A percentile compares a stretch with the other conserved stretches of the same genome.
phyloP scores from a whole-genome alignment of 768 basidiomycete genomes.

The Suillus americanus region DNA sequence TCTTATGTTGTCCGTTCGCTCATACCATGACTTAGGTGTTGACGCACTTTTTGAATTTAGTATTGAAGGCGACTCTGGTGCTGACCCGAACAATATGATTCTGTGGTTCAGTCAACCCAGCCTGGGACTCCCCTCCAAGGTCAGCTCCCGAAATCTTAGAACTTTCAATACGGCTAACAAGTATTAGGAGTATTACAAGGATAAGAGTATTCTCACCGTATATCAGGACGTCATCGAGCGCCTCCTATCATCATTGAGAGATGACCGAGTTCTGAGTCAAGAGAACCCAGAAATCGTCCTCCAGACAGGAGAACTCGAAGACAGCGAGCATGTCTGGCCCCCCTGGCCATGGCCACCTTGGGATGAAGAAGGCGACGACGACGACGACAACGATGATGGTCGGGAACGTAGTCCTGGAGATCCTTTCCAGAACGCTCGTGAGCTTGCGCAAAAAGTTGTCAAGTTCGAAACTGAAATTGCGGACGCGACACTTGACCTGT shows the following conservation, averaged over 20 bases:
- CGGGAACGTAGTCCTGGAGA: slow-evolving; percentile 31
- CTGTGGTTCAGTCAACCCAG: slow-evolving; percentile 83
- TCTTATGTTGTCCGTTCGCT: slow-evolving; percentile 1
- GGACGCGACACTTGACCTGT: slow-evolving; percentile 78
- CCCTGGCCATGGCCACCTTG: slow-evolving; percentile 89
- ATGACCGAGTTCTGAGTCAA: slow-evolving; percentile 32
- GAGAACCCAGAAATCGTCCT: slow-evolving; percentile 26
- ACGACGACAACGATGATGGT: slow-evolving; percentile 37
- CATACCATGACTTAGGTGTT: slow-evolving; percentile 50
- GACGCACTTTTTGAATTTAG: slow-evolving; percentile 75
- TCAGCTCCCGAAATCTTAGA: slow-evolving; percentile 24
- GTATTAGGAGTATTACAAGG: slow-evolving; percentile 84
- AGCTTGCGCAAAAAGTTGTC: slow-evolving; percentile 71
- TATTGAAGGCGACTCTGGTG: slow-evolving; percentile 86
- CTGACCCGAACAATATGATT: slow-evolving; percentile 83
- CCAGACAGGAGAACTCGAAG: slow-evolving; percentile 40
- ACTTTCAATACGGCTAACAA: slow-evolving; percentile 4
- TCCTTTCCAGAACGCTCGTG: slow-evolving; percentile 47
- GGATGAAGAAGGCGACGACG: slow-evolving; percentile 58
- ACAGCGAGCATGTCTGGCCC: slow-evolving; percentile 53
- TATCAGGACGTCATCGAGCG: slow-evolving; percentile 70
- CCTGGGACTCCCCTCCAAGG: slow-evolving; percentile 87
- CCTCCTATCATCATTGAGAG: slow-evolving; percentile 60
- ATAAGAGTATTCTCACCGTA: slow-evolving; percentile 62
- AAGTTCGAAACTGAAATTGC: slow-evolving; percentile 79